Evolutionary conservation across 768 basidiomycete genomes (phyloP).

Genomic region (Hydnomerulius pinastri): DNA sequence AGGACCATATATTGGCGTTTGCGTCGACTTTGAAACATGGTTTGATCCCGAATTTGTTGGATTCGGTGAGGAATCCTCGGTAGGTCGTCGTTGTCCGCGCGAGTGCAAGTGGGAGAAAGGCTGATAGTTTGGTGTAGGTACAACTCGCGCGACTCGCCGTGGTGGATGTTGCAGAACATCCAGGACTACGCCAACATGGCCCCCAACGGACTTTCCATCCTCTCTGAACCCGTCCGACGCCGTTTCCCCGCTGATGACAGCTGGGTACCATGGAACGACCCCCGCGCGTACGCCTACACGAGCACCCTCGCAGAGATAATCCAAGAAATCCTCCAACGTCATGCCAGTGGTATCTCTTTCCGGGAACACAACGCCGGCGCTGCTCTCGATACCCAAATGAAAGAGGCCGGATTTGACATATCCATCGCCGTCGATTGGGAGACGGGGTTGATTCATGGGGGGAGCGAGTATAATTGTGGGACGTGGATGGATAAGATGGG

Average conservation of each 20-base stretch:
- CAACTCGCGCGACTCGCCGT: constrained; percentile 96
- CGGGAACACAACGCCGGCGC: constrained; percentile 96
- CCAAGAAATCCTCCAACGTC: constrained; percentile 94
- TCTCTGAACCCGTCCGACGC: constrained; percentile 83
- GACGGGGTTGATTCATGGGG: constrained; percentile 88
- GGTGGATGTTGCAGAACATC: constrained; percentile 99
- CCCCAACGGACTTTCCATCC: constrained; percentile 80
- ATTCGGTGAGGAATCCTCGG: constrained; percentile 85
- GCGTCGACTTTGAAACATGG: constrained; percentile 94
- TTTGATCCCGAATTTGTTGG: constrained; percentile 92
- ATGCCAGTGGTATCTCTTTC: constrained; percentile 90
- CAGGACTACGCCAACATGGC: constrained; percentile 88
- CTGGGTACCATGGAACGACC: constrained; percentile 92
- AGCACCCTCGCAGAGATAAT: constrained; percentile 91
- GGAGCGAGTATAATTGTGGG: constrained; percentile 83
- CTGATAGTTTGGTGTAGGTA: constrained; percentile 51
- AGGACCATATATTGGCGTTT: constrained; percentile 89
- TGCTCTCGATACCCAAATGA: constrained; percentile 98
- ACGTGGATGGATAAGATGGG: constrained; percentile 99
- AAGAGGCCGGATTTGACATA: constrained; percentile 88
- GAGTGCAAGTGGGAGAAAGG: background rate
- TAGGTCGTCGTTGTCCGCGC: constrained; percentile 32
- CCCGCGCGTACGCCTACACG: constrained; percentile 76
- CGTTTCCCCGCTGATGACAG: constrained; percentile 93
- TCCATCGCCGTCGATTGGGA: constrained; percentile 94